Evolutionary conservation across 2,329 filamentous ascomycete species (phyloP).

Genomic region (Fusarium sp.): DNA sequence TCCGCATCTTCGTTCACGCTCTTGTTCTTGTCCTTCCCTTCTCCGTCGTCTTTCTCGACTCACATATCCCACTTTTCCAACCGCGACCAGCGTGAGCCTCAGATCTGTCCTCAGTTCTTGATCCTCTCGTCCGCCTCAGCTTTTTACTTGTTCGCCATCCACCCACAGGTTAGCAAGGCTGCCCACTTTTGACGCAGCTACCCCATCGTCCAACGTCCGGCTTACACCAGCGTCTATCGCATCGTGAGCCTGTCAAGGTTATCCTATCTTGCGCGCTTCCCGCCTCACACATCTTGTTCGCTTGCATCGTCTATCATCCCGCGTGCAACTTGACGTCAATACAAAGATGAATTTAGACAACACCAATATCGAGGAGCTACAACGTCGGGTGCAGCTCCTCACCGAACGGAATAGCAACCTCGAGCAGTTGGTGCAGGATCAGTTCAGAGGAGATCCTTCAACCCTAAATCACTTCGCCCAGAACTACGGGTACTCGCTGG

Average conservation of each 20-base stretch:
- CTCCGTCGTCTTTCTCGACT: slow-evolving; percentile 41
- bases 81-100: slow-evolving; percentile 26
- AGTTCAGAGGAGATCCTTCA: slow-evolving; percentile 34
- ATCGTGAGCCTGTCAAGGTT: slow-evolving; percentile 22
- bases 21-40: slow-evolving; percentile 30
- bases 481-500: slow-evolving; percentile 21
- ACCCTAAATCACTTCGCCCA: slow-evolving; percentile 31
- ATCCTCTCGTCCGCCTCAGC: slow-evolving; percentile 17
- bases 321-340: slow-evolving; percentile 10
- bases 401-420: slow-evolving; percentile 39
- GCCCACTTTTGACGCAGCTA: slow-evolving; percentile 15
- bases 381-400: slow-evolving; percentile 41
- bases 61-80: slow-evolving; percentile 37
- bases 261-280: slow-evolving; percentile 16
- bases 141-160: slow-evolving; percentile 14
- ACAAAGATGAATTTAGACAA: slow-evolving; percentile 43
- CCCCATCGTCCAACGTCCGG: slow-evolving; percentile 22
- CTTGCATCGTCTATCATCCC: slow-evolving; percentile 5
- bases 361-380: slow-evolving; percentile 41
- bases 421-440: slow-evolving; percentile 38
- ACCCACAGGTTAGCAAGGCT: slow-evolving; percentile 22
- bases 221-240: slow-evolving; percentile 26
- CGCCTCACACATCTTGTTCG: slow-evolving; percentile 2
- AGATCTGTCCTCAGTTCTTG: slow-evolving; percentile 20
- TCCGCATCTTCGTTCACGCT: slow-evolving; percentile 30